Evolutionary conservation across 148 eudicot species (phyloP), one percentile per base, ranked within the genome.

Genomic region (Fagopyrum homotropicum): DNA sequence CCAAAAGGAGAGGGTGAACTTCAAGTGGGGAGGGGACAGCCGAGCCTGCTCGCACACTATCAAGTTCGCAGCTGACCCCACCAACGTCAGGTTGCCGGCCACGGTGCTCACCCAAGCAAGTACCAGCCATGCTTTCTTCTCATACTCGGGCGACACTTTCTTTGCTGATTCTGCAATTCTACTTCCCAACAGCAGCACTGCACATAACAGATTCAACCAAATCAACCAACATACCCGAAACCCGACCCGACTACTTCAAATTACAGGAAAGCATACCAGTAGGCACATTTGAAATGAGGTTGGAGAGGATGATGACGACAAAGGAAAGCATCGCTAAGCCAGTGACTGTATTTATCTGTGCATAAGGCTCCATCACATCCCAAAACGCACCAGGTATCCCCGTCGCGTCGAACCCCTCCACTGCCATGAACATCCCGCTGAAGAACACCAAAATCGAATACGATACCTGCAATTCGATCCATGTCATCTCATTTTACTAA

Each of bases 31-130:
- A 12, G 88, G 93, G 71, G 95, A 86, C 1, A 85, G 85, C 22
- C 95, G 93, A 82, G 98, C 98, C 82, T 93, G 98, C 83, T 93
- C 97, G 9, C 97, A 93, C 68, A 93, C 95, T 40, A 93, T 93
- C 79, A 93, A 77, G 86, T 93, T 93, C 51, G 98, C 98, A 0
- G 98, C 98, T 17, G 98, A 93, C 56, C 98, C 98, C 57, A 93
- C 64, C 6, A 91, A 85, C 5, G 98, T 86, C 45, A 93, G 82
- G 78, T 93, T 93, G 56, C 98, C 98, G 0, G 98, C 97, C 50
- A 89, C 95, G 0, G 98, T 91, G 82, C 98, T 93, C 10, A 87
- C 97, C 98, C 98, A 93, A 35, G 98, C 98, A 80, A 93, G 82
- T 35, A 93, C 81, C 54, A 93, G 88, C 98, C 97, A 93, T 9